A percentile compares a stretch with the other conserved stretches of the same genome.
Evolutionary conservation across 1,139 yeast species (phyloP).

Genomic region (Taphrina flavorubra): DNA sequence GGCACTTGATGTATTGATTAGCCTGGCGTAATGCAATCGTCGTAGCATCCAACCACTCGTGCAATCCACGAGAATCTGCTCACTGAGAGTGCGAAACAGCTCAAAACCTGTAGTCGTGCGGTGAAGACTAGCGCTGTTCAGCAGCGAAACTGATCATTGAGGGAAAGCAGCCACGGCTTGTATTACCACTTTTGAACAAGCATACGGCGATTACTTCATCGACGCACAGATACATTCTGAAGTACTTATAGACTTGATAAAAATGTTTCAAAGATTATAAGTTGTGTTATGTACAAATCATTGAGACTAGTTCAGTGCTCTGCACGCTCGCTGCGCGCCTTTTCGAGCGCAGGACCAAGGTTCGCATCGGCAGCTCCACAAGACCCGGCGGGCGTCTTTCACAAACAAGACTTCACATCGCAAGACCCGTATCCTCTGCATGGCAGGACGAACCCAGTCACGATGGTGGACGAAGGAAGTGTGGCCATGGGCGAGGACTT

Average conservation of each 20-base stretch:
- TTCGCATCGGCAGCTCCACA: slow-evolving; percentile 15
- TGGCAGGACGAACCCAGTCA: slow-evolving; percentile 33
- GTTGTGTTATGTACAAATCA: slow-evolving; percentile 12
- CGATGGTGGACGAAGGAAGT: slow-evolving; percentile 31
- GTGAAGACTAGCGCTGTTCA: too few relatives aligned
- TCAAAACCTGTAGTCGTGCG: too few relatives aligned
- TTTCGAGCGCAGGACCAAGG: not conserved
- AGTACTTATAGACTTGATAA: not conserved
- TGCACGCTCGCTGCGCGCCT: slow-evolving; percentile 1
- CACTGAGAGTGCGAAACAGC: too few relatives aligned
- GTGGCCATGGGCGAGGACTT: slow-evolving; percentile 36
- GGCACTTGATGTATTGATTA: not conserved
- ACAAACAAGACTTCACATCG: slow-evolving; percentile 29
- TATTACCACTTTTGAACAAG: not conserved
- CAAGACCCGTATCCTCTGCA: slow-evolving; percentile 38
- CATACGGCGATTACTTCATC: slow-evolving; percentile 11
- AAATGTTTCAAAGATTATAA: too few relatives aligned
- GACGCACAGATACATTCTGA: not conserved
- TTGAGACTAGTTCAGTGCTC: not conserved
- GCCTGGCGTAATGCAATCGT: not conserved
- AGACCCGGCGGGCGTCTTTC: slow-evolving; percentile 37
- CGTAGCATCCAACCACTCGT: not conserved
- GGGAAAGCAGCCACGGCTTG: not conserved
- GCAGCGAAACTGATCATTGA: not conserved
- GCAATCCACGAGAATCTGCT: too few relatives aligned